Evolutionary conservation across 2,329 filamentous ascomycete genomes (phyloP).

Genomic region (Xylaria sp.): DNA sequence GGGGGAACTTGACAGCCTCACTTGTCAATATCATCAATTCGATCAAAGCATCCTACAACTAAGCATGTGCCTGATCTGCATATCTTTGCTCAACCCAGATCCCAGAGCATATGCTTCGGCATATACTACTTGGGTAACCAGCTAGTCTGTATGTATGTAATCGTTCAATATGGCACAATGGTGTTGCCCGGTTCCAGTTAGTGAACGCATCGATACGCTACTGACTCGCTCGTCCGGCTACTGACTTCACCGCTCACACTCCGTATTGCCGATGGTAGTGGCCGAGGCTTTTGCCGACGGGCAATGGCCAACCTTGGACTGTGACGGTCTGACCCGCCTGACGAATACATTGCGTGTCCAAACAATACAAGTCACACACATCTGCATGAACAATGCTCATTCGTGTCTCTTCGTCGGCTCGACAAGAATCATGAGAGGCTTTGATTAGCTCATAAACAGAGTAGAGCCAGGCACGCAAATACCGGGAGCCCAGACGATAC

Average conservation of each 20-base stretch:
- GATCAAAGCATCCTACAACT: too few species aligned
- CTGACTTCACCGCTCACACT: slow-evolving; percentile 11
- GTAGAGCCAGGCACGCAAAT: neutral
- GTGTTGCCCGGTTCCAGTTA: neutral
- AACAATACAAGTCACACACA: neutral
- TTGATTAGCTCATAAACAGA: neutral
- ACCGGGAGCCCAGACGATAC: too few species aligned
- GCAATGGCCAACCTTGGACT: neutral
- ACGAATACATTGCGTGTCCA: neutral
- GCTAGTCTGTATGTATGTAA: neutral
- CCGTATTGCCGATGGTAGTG: neutral
- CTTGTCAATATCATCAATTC: neutral
- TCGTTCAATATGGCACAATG: neutral
- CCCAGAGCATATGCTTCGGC: neutral
- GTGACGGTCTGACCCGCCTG: neutral
- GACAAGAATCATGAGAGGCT: neutral
- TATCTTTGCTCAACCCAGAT: neutral
- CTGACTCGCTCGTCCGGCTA: slow-evolving; percentile 10
- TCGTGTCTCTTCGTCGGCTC: slow-evolving; percentile 4
- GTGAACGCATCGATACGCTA: neutral
- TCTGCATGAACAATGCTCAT: neutral
- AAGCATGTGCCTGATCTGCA: neutral
- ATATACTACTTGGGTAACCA: too few species aligned
- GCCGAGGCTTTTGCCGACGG: neutral
- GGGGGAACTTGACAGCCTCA: slow-evolving; percentile 8